phyloP scores from a whole-genome alignment of 768 basidiomycete species.

The Mycena haematopus region DNA sequence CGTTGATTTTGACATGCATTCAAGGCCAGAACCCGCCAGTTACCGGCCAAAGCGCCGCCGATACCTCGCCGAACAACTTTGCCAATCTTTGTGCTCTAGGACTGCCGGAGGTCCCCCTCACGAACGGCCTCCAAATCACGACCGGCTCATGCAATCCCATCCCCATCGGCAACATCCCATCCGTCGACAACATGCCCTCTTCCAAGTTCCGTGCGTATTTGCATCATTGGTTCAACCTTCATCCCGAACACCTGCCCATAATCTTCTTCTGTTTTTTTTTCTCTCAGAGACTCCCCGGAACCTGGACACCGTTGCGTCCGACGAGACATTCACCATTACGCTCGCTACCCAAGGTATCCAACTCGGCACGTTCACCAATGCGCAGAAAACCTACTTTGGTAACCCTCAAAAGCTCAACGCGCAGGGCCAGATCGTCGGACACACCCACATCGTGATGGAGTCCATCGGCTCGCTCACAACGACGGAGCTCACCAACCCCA shows the following conservation, averaged over 20 bases:
- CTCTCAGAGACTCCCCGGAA: slow-evolving; percentile 42
- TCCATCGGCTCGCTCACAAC: slow-evolving; percentile 47
- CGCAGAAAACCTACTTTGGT: slow-evolving; percentile 57
- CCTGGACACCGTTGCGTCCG: slow-evolving; percentile 51
- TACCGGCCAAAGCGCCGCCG: neutral
- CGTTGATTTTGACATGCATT: neutral
- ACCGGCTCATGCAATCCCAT: slow-evolving; percentile 64
- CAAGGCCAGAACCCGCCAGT: slow-evolving; percentile 8
- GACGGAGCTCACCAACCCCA: slow-evolving; percentile 56
- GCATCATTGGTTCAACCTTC: too few relatives aligned
- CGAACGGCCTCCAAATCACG: slow-evolving; percentile 57
- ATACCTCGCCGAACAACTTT: slow-evolving; percentile 7
- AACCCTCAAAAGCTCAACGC: slow-evolving; percentile 64
- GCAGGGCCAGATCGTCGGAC: slow-evolving; percentile 57
- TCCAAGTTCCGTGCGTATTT: slow-evolving; percentile 46
- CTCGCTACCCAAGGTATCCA: slow-evolving; percentile 52
- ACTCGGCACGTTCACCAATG: slow-evolving; percentile 42
- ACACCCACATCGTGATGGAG: slow-evolving; percentile 67
- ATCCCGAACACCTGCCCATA: too few relatives aligned
- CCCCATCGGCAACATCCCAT: slow-evolving; percentile 60
- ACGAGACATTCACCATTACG: slow-evolving; percentile 56
- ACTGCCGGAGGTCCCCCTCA: slow-evolving; percentile 45
- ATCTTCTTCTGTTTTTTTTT: neutral
- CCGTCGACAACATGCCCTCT: slow-evolving; percentile 54
- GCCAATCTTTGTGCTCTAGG: slow-evolving; percentile 9